These are phyloP conservation scores for Fraxinus greggii DNA, from an alignment of 305 asterid species.

Conservation along the genomic window DNA sequence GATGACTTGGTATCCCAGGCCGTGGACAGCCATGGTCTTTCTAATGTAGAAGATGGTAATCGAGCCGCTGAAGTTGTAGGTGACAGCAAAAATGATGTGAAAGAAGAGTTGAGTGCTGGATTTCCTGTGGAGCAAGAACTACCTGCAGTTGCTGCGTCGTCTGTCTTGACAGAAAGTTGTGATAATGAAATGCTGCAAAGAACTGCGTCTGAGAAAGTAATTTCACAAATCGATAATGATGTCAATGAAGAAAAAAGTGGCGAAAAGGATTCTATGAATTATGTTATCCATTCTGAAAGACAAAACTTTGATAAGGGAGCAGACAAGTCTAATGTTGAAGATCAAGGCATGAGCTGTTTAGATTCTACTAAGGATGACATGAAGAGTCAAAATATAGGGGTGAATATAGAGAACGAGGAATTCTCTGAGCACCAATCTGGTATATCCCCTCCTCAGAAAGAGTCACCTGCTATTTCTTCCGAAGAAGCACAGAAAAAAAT, in stretches of 20 bases:
- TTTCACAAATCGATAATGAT: constrained; percentile 17
- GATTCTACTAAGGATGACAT: constrained; percentile 9
- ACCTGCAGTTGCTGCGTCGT: background rate
- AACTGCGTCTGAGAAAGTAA: constrained; percentile 18
- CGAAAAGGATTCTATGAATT: constrained; percentile 2
- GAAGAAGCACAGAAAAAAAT: constrained; percentile 24
- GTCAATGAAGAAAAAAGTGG: constrained; percentile 18
- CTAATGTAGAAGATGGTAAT: constrained; percentile 28
- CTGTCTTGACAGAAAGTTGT: constrained; percentile 19
- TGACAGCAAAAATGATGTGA: constrained; percentile 28
- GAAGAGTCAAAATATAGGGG: constrained; percentile 18
- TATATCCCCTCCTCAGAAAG: constrained; percentile 21
- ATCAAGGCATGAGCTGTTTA: constrained; percentile 9
- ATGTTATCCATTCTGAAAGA: constrained; percentile 23
- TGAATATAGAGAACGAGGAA: constrained; percentile 30
- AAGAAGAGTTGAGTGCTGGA: constrained; percentile 18
- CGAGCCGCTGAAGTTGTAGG: constrained; percentile 29
- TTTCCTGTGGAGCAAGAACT: constrained; percentile 23
- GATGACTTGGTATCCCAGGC: constrained; percentile 25
- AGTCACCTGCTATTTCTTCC: constrained; percentile 24
- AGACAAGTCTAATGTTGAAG: constrained; percentile 5
- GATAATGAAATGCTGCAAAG: constrained; percentile 22
- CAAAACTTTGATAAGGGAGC: constrained; percentile 10
- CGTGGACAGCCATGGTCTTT: constrained; percentile 19
- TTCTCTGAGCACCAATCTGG: constrained; percentile 19